Evolutionary conservation across 2,329 filamentous ascomycete species (phyloP), one percentile per base, ranked within the genome.

Genomic region (Arthrobotrys musiformis): DNA sequence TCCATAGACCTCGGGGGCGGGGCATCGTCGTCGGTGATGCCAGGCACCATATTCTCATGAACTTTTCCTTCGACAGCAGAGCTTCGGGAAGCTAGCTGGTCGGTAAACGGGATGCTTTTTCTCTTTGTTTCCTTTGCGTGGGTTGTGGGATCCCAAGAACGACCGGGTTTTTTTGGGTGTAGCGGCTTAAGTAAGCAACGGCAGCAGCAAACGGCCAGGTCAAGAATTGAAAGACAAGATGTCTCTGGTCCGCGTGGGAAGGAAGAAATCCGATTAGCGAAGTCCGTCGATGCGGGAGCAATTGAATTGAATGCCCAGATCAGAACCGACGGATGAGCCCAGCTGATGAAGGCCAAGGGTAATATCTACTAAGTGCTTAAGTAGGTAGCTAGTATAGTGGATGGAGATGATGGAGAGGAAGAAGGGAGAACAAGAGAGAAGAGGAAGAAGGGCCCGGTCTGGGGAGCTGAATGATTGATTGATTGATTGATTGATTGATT

Each of bases 1-100:
- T 82, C 84, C 30, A 84, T 83, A 8, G 84, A 81, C 26, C 82
- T 84, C 33, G 84, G 84, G 70, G 74, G 44, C 54, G 74, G 74
- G 44, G 56, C 66, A 66, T 70, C 63, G 54, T 78, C 68, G 33
- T 78, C 74, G 22, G 68, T 46, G 44, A 63, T 63, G 61, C 54
- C 74, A 17, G 67, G 68, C 58, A 73, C 67, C 68, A 78, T 73
- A 24, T 46, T 46, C 24, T 44, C 37, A 33, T 35, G 44, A 24
- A 48, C 8, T 5, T 8, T 35, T 35, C 11, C 11, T 48, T 24
- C 26, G 19, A 48, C n/a, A 17, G 44, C 19, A 7, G 22, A n/a
- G n/a, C n/a, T n/a, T n/a, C n/a, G n/a, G 19, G 15, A 24, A 15
- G 19, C 19, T 11, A 56, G 46, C 30, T 48, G 33, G 17, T n/a